Conservation (phyloP, 257 asterid species). For the Salvia miltiorrhiza region DNA sequence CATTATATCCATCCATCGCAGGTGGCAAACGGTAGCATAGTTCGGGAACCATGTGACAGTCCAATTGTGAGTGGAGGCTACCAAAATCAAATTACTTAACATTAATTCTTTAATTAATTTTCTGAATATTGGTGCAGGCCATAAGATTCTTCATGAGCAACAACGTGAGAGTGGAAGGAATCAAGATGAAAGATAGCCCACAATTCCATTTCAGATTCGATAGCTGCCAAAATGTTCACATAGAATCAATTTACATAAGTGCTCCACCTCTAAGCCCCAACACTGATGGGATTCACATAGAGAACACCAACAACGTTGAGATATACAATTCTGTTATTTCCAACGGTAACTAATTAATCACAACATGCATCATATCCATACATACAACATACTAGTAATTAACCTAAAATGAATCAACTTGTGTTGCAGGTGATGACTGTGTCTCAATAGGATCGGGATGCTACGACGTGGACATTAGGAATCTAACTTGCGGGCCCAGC, state of each 20-base stretch:
- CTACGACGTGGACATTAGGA: slow-evolving; percentile 54
- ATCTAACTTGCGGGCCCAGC: slow-evolving; percentile 63
- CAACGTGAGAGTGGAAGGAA: slow-evolving; percentile 52
- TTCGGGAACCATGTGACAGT: slow-evolving; percentile 57
- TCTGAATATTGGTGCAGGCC: slow-evolving; percentile 35
- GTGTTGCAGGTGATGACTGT: slow-evolving; percentile 55
- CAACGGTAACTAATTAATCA: too few relatives aligned
- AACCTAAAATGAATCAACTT: too few relatives aligned
- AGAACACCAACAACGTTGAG: slow-evolving; percentile 47
- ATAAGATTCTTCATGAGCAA: slow-evolving; percentile 66
- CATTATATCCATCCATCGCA: background rate
- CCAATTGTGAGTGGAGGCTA: slow-evolving; percentile 45
- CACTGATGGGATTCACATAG: slow-evolving; percentile 66
- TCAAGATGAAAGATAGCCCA: slow-evolving; percentile 51
- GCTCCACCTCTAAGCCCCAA: slow-evolving; percentile 63
- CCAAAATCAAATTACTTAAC: too few relatives aligned
- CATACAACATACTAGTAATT: too few relatives aligned
- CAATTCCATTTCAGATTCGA: slow-evolving; percentile 61
- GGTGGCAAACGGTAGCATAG: slow-evolving; percentile 43
- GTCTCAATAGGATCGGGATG: slow-evolving; percentile 68
- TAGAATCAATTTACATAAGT: slow-evolving; percentile 45
- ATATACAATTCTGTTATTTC: slow-evolving; percentile 52
- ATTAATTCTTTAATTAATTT: too few relatives aligned
- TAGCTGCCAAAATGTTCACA: slow-evolving; percentile 46
- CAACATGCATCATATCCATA: too few relatives aligned